Base-by-base conservation (phyloP, 1,139 yeast species). In the Kluyveromyces sp. region DNA sequence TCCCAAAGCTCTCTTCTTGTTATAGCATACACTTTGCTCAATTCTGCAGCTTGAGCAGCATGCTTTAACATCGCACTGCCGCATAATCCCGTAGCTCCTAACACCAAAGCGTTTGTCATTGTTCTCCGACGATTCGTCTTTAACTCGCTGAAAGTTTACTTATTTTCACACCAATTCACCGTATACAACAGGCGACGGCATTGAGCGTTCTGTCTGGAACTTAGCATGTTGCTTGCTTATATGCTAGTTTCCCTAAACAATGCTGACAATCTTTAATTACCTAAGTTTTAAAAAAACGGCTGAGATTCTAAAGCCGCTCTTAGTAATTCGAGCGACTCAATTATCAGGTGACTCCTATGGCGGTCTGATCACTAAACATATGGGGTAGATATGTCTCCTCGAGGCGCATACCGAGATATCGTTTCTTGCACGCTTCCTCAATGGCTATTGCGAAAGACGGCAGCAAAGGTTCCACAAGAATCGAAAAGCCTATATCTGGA, bases 21-120 rank as follows among this genome's bases (percentile, higher is more conserved):
- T 2, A 79, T 55, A 3, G 83, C 69, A 36, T 62, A 60, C 9
- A 77, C 60, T n/a, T 65, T 57, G 3, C 58, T 44, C 39, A 68
- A 59, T 8, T 58, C 54, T 1, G 61, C 45, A 2, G 72, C 60
- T 11, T 56, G 44, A 41, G 62, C 63, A 16, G 72, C 69, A 38
- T 59, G 57, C 44, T 67, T 68, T 41, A 78, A 63, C 39, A 78
- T 64, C 15, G 65, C 68, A 20, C 63, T 54, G 12, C 86, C 86
- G 35, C 78, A 77, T 28, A 79, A 63, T 4, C 86, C 86, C 1
- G 85, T 79, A 28, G 83, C 71, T 12, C 86, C 86, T 44, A 79
- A 49, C 12, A 69, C 55, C 29, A 67, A 53, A 20, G 65, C 63
- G 13, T 45, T 49, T 26, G 45, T 38, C 18, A 20, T 13, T 35